Conservation (phyloP, 192 early-diverging fungal species). For the Backusella westeae region DNA sequence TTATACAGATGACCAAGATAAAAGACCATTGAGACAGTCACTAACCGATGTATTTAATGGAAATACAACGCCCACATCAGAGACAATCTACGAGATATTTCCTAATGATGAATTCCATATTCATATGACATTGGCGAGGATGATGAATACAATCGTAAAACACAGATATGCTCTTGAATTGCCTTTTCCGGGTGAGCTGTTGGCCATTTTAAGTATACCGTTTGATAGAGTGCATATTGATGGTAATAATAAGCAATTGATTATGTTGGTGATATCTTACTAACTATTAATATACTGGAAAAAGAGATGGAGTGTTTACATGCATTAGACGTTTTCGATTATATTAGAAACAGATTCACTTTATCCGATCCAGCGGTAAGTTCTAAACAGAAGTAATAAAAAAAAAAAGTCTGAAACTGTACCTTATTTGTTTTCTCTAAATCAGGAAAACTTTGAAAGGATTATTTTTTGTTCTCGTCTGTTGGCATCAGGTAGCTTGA, state of each 20-base stretch:
- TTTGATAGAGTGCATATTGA: conserved; percentile 10
- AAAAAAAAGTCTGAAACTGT: background rate
- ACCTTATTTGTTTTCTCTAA: background rate
- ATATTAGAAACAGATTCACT: conserved; percentile 24
- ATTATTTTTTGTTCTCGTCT: conserved; percentile 35
- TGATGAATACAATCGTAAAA: conserved; percentile 6
- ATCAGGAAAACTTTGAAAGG: conserved; percentile 38
- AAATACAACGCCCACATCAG: background rate
- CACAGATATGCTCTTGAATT: conserved; percentile 18
- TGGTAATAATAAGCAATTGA: conserved; percentile 6
- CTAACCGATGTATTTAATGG: background rate
- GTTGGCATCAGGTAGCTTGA: conserved; percentile 15
- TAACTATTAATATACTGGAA: background rate
- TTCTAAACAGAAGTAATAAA: background rate
- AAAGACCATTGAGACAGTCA: background rate
- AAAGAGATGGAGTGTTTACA: conserved; percentile 34
- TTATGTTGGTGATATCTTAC: background rate
- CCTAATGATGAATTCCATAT: background rate
- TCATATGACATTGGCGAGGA: background rate
- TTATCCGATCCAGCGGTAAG: conserved; percentile 26
- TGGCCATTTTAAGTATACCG: conserved; percentile 22
- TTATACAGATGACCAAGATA: background rate
- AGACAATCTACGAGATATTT: background rate
- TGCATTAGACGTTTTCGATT: conserved; percentile 39
- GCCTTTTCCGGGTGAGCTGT: conserved; percentile 23